phyloP scores from a whole-genome alignment of 2,329 filamentous ascomycete species.

The Trichoderma gracile region DNA sequence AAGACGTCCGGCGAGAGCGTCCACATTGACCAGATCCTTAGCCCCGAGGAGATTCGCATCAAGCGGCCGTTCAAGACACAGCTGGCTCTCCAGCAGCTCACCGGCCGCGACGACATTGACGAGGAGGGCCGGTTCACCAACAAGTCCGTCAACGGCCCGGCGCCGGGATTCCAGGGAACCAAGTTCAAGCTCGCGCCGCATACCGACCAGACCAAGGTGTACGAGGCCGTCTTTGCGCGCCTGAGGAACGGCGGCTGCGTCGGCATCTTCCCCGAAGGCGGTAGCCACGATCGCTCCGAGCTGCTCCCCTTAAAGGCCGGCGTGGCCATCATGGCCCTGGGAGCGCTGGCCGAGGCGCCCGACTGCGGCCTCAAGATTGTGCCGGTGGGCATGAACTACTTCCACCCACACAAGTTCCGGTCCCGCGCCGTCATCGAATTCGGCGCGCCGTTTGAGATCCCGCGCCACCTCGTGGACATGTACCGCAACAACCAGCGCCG shows the following conservation, averaged over 20 bases:
- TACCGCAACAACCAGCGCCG: conserved; percentile 82
- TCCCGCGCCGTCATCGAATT: conserved; percentile 96
- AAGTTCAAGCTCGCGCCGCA: conserved; percentile 88
- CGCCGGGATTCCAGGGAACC: conserved; percentile 69
- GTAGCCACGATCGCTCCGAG: conserved; percentile 91
- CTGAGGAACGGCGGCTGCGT: conserved; percentile 83
- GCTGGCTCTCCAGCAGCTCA: conserved; percentile 76
- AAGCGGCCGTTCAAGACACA: conserved; percentile 85
- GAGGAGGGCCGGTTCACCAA: conserved; percentile 64
- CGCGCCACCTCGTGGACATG: conserved; percentile 76
- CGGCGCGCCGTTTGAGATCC: conserved; percentile 83
- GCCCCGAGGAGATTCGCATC: conserved; percentile 76
- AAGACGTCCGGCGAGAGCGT: conserved; percentile 74
- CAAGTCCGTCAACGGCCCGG: conserved; percentile 53
- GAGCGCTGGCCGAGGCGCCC: conserved; percentile 80
- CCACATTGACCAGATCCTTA: conserved; percentile 78
- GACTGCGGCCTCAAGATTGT: conserved; percentile 91
- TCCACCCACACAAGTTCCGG: conserved; percentile 97
- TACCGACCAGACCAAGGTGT: conserved; percentile 90
- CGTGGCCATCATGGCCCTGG: conserved; percentile 96
- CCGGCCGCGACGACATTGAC: conserved; percentile 72
- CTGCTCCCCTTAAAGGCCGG: conserved; percentile 91
- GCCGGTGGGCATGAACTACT: conserved; percentile 98
- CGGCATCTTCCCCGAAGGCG: conserved; percentile 95
- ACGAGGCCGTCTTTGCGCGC: conserved; percentile 86